phyloP scores from a whole-genome alignment of 176 grass and related monocot species.

The Carex myosuroides region DNA sequence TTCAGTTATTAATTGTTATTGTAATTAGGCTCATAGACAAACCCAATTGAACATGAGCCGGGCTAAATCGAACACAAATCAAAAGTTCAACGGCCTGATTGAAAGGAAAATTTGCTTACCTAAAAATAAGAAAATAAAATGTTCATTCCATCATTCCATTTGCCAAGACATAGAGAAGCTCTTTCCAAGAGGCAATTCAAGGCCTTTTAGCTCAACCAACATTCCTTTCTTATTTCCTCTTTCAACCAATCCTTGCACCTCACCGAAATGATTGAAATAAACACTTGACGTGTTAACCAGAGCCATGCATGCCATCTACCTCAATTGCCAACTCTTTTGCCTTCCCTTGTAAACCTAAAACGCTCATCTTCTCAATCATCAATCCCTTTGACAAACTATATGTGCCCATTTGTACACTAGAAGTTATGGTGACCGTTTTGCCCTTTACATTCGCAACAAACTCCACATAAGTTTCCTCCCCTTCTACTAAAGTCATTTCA shows the following conservation, averaged over 20 bases:
- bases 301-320: slow-evolving; percentile 31
- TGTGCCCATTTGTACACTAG: slow-evolving; percentile 45
- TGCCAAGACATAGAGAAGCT: slow-evolving; percentile 85
- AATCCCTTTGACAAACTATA: slow-evolving; percentile 46
- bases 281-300: slow-evolving; percentile 27
- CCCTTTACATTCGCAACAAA: slow-evolving; percentile 52
- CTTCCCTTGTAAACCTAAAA: slow-evolving; percentile 57
- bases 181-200: slow-evolving; percentile 77
- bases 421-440: slow-evolving; percentile 56
- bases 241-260: slow-evolving; percentile 13
- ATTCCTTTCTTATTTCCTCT: slow-evolving; percentile 32
- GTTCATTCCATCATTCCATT: slow-evolving; percentile 46
- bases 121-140: neutral
- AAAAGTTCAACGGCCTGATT: no score
- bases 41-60: no score
- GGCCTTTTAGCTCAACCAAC: slow-evolving; percentile 64
- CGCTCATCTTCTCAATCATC: slow-evolving; percentile 65
- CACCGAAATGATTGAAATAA: slow-evolving; percentile 17
- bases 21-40: no score
- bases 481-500: slow-evolving; percentile 62
- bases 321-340: slow-evolving; percentile 41
- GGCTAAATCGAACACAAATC: no score
- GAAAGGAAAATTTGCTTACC: no score
- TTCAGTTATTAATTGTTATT: no score
- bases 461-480: slow-evolving; percentile 52